Percentiles rank a stretch among this genome's conserved stretches.
Conservation (phyloP, 1,139 yeast species). For the Candida tetrigidarum region DNA sequence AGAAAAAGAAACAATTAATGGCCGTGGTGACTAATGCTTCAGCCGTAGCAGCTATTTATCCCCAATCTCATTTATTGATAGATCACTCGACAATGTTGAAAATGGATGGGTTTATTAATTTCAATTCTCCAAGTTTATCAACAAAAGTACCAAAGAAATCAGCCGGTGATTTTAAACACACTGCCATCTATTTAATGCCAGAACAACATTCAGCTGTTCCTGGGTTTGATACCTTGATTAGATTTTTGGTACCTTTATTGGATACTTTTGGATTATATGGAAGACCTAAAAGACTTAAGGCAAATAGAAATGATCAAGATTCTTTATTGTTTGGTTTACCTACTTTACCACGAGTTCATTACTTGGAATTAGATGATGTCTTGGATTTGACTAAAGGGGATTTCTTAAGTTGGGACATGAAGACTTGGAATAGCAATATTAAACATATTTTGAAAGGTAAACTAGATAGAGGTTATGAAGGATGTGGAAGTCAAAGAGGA, state of each 20-base stretch:
- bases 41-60: constrained; percentile 91
- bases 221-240: constrained; percentile 90
- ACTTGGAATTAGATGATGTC: constrained; percentile 51
- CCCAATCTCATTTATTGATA: constrained; percentile 77
- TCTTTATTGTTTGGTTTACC: constrained; percentile 92
- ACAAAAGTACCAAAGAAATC: constrained; percentile 44
- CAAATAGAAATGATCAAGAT: constrained; percentile 79
- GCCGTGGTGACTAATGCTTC: constrained; percentile 76
- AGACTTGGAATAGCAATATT: constrained; percentile 70
- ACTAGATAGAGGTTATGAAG: constrained; percentile 74
- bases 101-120: constrained; percentile 78
- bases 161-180: constrained; percentile 63
- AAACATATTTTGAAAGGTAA: constrained; percentile 68
- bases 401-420: constrained; percentile 60
- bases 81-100: constrained; percentile 89
- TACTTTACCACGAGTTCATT: constrained; percentile 85
- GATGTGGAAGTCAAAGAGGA: constrained; percentile 77
- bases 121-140: constrained; percentile 48
- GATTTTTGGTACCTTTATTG: constrained; percentile 83
- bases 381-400: constrained; percentile 25
- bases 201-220: constrained; percentile 93
- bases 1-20: constrained; percentile 73
- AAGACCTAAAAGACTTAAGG: constrained; percentile 85
- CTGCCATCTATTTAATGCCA: constrained; percentile 93
- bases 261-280: constrained; percentile 92